Percentiles rank a stretch among this genome's conserved stretches.
These are phyloP conservation scores for Russula olivacea DNA, from an alignment of 768 basidiomycete species.

Conservation along the genomic window DNA sequence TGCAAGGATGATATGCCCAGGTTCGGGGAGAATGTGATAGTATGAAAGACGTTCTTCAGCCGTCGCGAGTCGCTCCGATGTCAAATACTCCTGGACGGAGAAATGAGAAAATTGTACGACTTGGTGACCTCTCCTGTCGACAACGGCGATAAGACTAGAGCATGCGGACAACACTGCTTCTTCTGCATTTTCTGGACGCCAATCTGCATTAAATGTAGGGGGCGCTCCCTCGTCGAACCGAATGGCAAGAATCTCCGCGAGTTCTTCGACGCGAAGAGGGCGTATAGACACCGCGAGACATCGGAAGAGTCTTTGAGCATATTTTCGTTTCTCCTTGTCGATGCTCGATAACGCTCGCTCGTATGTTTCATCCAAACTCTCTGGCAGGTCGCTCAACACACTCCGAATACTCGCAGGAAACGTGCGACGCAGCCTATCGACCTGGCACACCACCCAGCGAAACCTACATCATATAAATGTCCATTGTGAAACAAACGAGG, in stretches of 20 bases:
- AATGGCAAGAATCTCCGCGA: constrained; percentile 13
- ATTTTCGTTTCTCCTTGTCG: neutral
- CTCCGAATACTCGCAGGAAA: neutral
- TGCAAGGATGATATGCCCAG: too few relatives aligned
- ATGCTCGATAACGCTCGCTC: neutral
- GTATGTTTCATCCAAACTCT: constrained; percentile 2
- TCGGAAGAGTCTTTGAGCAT: constrained; percentile 1
- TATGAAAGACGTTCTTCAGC: too few relatives aligned
- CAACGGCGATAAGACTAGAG: too few relatives aligned
- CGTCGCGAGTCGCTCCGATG: too few relatives aligned
- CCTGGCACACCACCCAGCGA: neutral
- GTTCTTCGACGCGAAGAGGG: constrained; percentile 5
- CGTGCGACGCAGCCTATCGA: neutral
- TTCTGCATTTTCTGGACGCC: neutral
- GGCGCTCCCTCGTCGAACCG: neutral
- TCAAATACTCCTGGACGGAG: too few relatives aligned
- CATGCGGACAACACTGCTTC: too few relatives aligned
- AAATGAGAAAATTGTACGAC: too few relatives aligned
- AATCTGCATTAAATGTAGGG: neutral
- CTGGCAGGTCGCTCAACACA: neutral
- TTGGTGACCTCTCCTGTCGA: too few relatives aligned
- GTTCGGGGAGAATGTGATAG: too few relatives aligned
- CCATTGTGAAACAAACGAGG: too few relatives aligned
- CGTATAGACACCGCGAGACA: constrained; percentile 1
- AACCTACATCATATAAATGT: neutral